Evolutionary conservation across 192 early-diverging fungal genomes (phyloP).

Genomic region (Funneliformis geosporum): DNA sequence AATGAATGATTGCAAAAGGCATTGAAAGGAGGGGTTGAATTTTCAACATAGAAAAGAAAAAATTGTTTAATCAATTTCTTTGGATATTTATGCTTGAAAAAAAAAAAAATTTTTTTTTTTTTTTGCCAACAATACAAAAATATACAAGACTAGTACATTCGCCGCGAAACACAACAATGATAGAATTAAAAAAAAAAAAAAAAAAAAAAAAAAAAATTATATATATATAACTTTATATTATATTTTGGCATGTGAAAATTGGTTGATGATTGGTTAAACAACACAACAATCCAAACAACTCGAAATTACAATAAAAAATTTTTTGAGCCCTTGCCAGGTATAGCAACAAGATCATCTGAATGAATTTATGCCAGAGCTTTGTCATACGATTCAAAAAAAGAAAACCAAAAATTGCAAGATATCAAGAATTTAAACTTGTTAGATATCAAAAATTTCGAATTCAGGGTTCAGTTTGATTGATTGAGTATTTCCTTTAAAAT

Average conservation of each 20-base stretch:
- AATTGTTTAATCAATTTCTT: not conserved
- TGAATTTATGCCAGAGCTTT: no score
- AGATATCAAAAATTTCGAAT: not conserved
- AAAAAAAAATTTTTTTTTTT: not conserved
- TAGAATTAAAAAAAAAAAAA: not conserved
- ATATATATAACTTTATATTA: not conserved
- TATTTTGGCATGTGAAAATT: slow-evolving; percentile 27
- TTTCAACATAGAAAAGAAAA: slow-evolving; percentile 9
- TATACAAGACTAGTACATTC: slow-evolving; percentile 2
- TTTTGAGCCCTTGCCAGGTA: not conserved
- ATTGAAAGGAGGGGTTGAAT: slow-evolving; percentile 2
- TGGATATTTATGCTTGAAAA: slow-evolving; percentile 15
- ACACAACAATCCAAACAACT: not conserved
- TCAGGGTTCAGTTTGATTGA: not conserved
- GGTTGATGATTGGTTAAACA: not conserved
- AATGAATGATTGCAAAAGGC: slow-evolving; percentile 25
- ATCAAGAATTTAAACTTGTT: not conserved
- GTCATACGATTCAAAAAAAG: no score
- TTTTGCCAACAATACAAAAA: not conserved
- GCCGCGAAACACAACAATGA: slow-evolving; percentile 1
- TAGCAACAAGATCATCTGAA: no score
- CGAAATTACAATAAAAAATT: not conserved
- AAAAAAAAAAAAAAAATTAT: not conserved
- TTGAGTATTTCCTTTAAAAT: not conserved
- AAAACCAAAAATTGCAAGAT: not conserved